Base-by-base conservation (phyloP, 768 basidiomycete genomes). In the Leccinum disarticulatum region DNA sequence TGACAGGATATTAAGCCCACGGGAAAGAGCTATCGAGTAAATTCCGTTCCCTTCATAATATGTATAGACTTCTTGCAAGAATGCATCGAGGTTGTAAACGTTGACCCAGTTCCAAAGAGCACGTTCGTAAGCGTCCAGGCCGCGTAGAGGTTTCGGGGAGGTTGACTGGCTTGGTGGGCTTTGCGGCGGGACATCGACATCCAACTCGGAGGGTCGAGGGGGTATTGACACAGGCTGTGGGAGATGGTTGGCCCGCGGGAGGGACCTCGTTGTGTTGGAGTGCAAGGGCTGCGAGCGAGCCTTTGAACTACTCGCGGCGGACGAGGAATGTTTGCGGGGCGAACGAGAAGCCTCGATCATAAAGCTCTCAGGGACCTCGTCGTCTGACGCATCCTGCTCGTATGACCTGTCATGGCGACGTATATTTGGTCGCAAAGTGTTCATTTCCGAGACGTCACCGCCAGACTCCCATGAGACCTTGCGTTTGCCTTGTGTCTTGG, bases 41-140 rank as follows among this genome's bases (percentile, higher is more conserved):
- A 98, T 89, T 1, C 97, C 97, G 71, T 97, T 97, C 27, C 95
- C 95, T 70, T 93, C 90, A 71, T 99, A 99, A 73, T 98, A 99
- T 49, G 82, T 81, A 74, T 99, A 98, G 41, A 93, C 93, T 63
- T 98, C 94, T 74, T 96, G 93, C 30, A 99, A 76, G 74, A 95
- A 99, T 8, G 87, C 87, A 68, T 99, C 97, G 41, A 99, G 81
- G 70, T 99, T 98, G 71, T 94, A 93, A 13, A 98, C 94, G 70
- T 99, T 99, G 60, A 98, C 94, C 97, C 97, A 99, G 59, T 91
- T 90, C 97, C 97, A 99, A 52, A 98, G 74, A 1, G 97, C 97
- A 59, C 87, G 87, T 73, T 99, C 95, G 68, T 91, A 87, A 13
- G 86, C 85, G 68, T 94, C 90, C 49, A 94, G 72, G 9, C 91